Evolutionary conservation across 441 rosid genomes (phyloP), one percentile per base, ranked within the genome.

Genomic region (Adansonia gregorii): DNA sequence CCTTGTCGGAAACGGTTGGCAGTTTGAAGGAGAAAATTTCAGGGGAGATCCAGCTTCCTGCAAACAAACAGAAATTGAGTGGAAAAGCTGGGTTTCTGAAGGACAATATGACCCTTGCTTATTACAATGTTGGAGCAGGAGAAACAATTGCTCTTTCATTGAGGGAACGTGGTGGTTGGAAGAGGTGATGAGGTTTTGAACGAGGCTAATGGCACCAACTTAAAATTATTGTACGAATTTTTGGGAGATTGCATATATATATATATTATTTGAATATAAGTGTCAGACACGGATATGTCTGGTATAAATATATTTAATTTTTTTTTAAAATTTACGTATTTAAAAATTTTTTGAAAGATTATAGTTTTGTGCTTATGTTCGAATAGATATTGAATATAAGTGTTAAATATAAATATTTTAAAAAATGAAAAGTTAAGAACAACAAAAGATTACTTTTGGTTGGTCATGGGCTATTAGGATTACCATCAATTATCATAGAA

Each of bases 1-100:
- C 99, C 0, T 74, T 94, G 75, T 91, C 95, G 4, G 99, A 95
- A 82, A 90, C 91, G 5, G 89, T 95, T 74, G 89, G 90, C 75
- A 95, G 98, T 85, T 88, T 95, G 88, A 95, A 95, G 83, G 97
- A 94, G 88, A 95, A 95, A 86, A 95, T 95, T 78, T 96, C 99
- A 0, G 99, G 97, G 78, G 95, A 92, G 85, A 92, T 86, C 78
- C 97, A 94, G 78, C 94, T 90, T 79, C 94, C 97, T 39, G 90
- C 97, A 66, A 95, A 94, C 90, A 95, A 95, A 83, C 99, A 95
- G 88, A 95, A 95, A 82, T 82, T 94, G 84, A 95, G 97, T 85
- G 98, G 98, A 63, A 95, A 93, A 85, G 91, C 94, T 63, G 97
- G 99, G 73, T 95, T 95, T 80, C 88, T 95, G 17, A 95, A 95